phyloP scores from a whole-genome alignment of 495 filamentous ascomycete genomes.

The Amniculicola lignicola region DNA sequence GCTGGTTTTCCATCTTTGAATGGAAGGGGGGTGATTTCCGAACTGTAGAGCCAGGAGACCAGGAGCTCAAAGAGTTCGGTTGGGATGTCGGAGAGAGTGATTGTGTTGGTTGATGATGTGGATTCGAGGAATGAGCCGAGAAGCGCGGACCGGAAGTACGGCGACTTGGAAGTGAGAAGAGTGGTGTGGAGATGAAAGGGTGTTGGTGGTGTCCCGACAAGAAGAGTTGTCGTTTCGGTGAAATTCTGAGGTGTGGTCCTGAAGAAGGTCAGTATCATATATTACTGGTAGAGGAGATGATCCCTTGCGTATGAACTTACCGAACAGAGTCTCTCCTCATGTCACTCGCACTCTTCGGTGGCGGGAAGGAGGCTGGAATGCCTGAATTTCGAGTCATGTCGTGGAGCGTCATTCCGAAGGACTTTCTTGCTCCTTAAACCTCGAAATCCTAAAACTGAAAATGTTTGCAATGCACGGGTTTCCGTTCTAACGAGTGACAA shows the following conservation, averaged over 20 bases:
- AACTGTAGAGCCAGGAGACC: conserved; percentile 49
- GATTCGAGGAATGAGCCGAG: conserved; percentile 49
- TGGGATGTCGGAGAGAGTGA: conserved; percentile 43
- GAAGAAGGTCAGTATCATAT: background rate
- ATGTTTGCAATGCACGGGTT: too few relatives aligned
- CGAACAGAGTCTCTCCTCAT: conserved; percentile 5
- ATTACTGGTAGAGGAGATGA: background rate
- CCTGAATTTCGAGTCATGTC: background rate
- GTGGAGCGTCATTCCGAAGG: background rate
- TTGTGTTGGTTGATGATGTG: conserved; percentile 36
- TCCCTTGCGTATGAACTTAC: conserved; percentile 13
- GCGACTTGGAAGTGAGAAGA: conserved; percentile 44
- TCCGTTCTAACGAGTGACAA: background rate
- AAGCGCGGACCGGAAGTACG: conserved; percentile 52
- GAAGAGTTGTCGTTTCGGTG: conserved; percentile 38
- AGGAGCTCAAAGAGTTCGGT: conserved; percentile 46
- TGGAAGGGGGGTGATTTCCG: conserved; percentile 21
- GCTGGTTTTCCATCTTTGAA: conserved; percentile 41
- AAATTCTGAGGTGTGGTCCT: conserved; percentile 4
- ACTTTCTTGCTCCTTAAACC: background rate
- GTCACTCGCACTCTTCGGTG: conserved; percentile 9
- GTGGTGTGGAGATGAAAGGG: conserved; percentile 46
- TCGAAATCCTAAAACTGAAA: too few relatives aligned
- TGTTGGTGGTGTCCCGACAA: conserved; percentile 37
- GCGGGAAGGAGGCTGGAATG: conserved; percentile 9